Conservation (phyloP, 2,329 filamentous ascomycete species). For the Penicillium sp. region DNA sequence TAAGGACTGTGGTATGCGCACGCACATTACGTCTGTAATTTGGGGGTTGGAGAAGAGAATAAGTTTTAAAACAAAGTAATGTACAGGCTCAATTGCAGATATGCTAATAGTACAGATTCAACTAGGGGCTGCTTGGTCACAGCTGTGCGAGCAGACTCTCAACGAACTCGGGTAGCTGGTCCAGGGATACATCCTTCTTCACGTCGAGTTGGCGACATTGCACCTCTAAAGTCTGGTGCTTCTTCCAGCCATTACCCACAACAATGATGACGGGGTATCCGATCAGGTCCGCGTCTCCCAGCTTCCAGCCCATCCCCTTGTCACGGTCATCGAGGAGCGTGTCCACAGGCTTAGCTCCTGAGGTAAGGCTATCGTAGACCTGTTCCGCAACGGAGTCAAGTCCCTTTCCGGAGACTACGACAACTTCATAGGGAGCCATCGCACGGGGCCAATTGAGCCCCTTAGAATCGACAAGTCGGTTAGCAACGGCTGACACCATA, state of each 20-base stretch:
- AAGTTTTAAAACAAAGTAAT: background rate
- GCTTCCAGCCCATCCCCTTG: constrained; percentile 74
- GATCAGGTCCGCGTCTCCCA: constrained; percentile 84
- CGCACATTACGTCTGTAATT: background rate
- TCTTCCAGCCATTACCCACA: constrained; percentile 69
- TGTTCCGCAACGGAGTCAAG: constrained; percentile 51
- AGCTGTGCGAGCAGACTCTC: constrained; percentile 51
- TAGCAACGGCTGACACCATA: constrained; percentile 82
- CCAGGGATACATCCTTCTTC: constrained; percentile 59
- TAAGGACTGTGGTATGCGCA: background rate
- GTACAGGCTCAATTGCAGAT: background rate
- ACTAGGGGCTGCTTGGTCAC: constrained; percentile 33
- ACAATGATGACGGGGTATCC: constrained; percentile 85
- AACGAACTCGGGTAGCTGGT: constrained; percentile 51
- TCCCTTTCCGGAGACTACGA: constrained; percentile 60
- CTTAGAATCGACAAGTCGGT: constrained; percentile 67
- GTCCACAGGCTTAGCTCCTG: constrained; percentile 51
- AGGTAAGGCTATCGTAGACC: constrained; percentile 64
- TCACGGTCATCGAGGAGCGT: constrained; percentile 72
- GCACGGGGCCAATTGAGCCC: constrained; percentile 85
- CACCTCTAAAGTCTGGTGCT: constrained; percentile 65
- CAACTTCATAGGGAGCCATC: constrained; percentile 81
- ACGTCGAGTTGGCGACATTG: constrained; percentile 71
- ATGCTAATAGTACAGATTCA: background rate
- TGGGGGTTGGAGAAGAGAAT: background rate